phyloP scores from a whole-genome alignment of 257 asterid genomes.

The Solanum sejunctum region DNA sequence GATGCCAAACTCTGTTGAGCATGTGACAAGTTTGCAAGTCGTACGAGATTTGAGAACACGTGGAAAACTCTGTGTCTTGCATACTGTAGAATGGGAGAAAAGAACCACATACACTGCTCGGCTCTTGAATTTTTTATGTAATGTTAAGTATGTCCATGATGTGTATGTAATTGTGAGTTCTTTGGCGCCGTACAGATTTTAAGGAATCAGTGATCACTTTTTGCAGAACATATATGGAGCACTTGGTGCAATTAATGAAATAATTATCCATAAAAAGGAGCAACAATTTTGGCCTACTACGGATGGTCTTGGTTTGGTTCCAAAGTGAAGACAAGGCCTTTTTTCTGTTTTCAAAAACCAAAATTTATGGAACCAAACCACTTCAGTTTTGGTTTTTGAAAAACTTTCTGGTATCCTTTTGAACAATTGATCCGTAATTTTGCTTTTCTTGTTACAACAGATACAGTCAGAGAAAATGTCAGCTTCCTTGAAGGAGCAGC shows the following conservation, averaged over 20 bases:
- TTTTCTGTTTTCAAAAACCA: not conserved
- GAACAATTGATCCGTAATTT: not conserved
- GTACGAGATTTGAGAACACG: not conserved
- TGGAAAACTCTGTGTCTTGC: not conserved
- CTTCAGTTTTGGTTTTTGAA: not conserved
- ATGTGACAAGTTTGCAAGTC: not conserved
- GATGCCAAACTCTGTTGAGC: not conserved
- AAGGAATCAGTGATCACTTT: not conserved
- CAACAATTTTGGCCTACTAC: not conserved
- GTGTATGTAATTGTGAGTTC: no score
- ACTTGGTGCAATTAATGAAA: not conserved
- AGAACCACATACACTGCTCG: no score
- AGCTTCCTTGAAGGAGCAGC: conserved; percentile 60
- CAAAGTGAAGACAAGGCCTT: not conserved
- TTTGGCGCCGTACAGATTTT: no score
- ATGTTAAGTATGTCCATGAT: no score
- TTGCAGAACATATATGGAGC: not conserved
- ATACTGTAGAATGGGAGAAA: not conserved
- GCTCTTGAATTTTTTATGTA: not conserved
- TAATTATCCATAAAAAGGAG: not conserved
- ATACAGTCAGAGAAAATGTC: conserved; percentile 40
- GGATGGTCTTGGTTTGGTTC: not conserved
- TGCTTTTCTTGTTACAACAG: conserved; percentile 21
- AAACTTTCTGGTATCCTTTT: not conserved
- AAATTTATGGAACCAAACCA: not conserved